phyloP scores from a whole-genome alignment of 345 rosid species.

The Cardamine occulta region DNA sequence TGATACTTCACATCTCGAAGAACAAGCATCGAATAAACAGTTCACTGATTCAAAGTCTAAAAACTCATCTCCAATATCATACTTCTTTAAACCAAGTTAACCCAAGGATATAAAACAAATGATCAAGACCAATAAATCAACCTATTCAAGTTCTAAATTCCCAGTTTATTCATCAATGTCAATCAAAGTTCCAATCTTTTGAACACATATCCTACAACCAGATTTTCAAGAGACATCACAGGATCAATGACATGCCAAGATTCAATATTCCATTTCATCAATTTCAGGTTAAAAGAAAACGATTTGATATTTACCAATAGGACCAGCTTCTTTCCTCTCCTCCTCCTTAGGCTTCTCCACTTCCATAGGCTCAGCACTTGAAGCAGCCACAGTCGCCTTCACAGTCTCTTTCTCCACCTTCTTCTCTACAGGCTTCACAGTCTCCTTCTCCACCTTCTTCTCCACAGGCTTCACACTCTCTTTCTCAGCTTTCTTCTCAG shows the following conservation, averaged over 20 bases:
- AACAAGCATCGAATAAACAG: not conserved
- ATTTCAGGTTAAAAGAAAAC: not conserved
- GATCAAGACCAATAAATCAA: slow-evolving; percentile 6
- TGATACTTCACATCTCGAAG: not conserved
- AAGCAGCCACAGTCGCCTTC: slow-evolving; percentile 38
- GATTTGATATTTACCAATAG: slow-evolving; percentile 41
- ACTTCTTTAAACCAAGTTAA: not conserved
- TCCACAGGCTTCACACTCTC: slow-evolving; percentile 37
- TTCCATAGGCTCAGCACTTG: slow-evolving; percentile 34
- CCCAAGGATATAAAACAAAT: not conserved
- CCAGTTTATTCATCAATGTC: not conserved
- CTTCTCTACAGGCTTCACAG: slow-evolving; percentile 37
- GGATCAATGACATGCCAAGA: not conserved
- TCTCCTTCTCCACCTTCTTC: slow-evolving; percentile 38
- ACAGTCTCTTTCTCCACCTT: slow-evolving; percentile 29
- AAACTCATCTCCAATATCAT: not conserved
- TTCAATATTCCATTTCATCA: not conserved
- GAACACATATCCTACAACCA: not conserved
- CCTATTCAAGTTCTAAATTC: not conserved
- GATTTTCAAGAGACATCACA: slow-evolving; percentile 2
- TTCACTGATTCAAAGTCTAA: not conserved
- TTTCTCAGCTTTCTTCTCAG: slow-evolving; percentile 38
- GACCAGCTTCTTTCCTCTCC: slow-evolving; percentile 44
- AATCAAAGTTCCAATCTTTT: slow-evolving; percentile 17
- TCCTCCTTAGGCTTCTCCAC: slow-evolving; percentile 51